Evolutionary conservation across 106 monocot species (phyloP).

Genomic region (Amphibolis antarctica): DNA sequence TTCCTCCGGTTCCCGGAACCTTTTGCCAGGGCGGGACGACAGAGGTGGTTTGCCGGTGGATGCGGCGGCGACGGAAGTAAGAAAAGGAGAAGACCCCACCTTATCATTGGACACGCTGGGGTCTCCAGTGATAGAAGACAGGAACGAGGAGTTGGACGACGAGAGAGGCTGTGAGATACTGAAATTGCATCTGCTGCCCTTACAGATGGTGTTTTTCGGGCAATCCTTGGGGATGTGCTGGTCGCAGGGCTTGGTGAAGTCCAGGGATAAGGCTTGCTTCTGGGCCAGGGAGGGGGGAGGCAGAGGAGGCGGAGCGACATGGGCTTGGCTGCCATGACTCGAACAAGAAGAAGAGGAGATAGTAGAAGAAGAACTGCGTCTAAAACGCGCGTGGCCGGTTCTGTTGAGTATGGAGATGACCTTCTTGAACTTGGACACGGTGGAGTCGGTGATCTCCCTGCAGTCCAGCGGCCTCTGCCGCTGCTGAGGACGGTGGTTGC

Average conservation of each 20-base stretch:
- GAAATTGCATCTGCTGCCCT: constrained; percentile 34
- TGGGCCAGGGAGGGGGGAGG: constrained; percentile 4
- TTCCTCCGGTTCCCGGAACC: constrained; percentile 39
- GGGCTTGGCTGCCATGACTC: background rate
- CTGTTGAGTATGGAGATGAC: constrained; percentile 72
- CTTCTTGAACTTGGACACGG: constrained; percentile 79
- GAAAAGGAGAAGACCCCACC: constrained; percentile 15
- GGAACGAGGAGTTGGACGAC: constrained; percentile 51
- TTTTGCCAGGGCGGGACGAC: constrained; percentile 29
- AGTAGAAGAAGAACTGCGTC: constrained; percentile 33
- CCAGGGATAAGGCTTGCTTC: constrained; percentile 26
- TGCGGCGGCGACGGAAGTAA: background rate
- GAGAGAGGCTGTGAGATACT: constrained; percentile 40
- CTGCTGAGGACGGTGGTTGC: constrained; percentile 1
- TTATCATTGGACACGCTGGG: constrained; percentile 73
- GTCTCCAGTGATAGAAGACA: constrained; percentile 69
- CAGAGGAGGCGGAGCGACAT: background rate
- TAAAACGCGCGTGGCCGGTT: constrained; percentile 79
- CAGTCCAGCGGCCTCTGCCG: constrained; percentile 23
- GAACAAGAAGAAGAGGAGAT: background rate
- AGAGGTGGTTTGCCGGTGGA: constrained; percentile 38
- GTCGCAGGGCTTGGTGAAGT: constrained; percentile 32
- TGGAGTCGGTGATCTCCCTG: constrained; percentile 61
- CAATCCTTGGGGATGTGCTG: background rate
- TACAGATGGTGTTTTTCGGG: background rate